Evolutionary conservation across 805 yeast species (phyloP), one percentile per base, ranked within the genome.

Genomic region (Pichia gijzeniarum): DNA sequence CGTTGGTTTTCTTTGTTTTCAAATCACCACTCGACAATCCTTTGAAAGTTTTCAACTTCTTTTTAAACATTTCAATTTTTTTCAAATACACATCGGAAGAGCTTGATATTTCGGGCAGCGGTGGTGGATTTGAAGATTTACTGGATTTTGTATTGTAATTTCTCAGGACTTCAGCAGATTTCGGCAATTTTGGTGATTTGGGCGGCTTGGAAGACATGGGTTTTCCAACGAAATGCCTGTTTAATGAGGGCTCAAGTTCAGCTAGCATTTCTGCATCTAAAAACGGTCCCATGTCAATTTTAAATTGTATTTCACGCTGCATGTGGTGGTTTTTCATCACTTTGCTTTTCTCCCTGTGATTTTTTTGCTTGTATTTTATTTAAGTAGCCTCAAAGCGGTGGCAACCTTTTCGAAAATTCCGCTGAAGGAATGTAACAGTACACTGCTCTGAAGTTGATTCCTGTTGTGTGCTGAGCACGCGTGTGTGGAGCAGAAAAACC

Each of bases 261-360:
- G 34, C 36, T 3, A 39, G 16, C 32, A 38, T 38, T 6, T 39
- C 44, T 10, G 44, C 31, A 27, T 47, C 47, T 17, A 42, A 30
- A 16, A 43, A 47, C 1, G 41, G n/a, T 38, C 63, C 62, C 56
- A 63, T 57, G 28, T 63, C 63, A 39, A 55, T 60, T 38, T 61
- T 61, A 38, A 61, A 58, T 40, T 58, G 63, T 32, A 62, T 55
- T 8, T 35, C 30, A 8, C 35, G 40, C 2, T 21, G 30, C 22
- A 20, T 6, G n/a, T 31, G 9, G 4, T 28, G 45, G 25, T 30
- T 41, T 22, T 33, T 21, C 43, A 40, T 40, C n/a, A 5, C 33
- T 19, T 14, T 10, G 10, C n/a, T n/a, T n/a, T n/a, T n/a, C n/a
- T n/a, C n/a, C n/a, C n/a, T n/a, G n/a, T n/a, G n/a, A n/a, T n/a